Conservation (phyloP, 1,139 yeast species). For the Kazachstania sp. region DNA sequence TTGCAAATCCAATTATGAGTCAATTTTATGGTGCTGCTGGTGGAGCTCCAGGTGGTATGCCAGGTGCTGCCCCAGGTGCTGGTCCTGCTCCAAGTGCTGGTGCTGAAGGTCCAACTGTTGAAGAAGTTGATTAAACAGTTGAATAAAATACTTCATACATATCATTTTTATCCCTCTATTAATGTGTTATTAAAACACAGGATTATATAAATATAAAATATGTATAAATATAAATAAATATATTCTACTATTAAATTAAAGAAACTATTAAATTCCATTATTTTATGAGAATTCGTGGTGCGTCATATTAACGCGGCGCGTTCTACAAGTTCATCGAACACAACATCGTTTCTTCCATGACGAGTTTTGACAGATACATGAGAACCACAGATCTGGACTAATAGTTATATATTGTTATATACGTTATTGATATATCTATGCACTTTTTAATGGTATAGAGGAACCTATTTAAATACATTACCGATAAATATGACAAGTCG, state of each 20-base stretch:
- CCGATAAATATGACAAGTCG: background rate
- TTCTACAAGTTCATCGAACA: no score
- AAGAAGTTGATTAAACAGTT: slow-evolving; percentile 51
- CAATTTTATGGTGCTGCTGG: slow-evolving; percentile 51
- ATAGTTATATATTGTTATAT: no score
- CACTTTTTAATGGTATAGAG: no score
- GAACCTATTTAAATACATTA: no score
- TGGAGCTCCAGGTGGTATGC: slow-evolving; percentile 36
- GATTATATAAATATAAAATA: background rate
- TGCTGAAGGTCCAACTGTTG: slow-evolving; percentile 49
- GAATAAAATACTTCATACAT: no score
- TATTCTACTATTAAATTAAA: no score
- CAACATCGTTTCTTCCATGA: no score
- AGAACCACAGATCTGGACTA: no score
- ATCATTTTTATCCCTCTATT: background rate
- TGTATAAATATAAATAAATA: background rate
- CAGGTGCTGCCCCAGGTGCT: slow-evolving; percentile 42
- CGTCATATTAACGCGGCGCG: no score
- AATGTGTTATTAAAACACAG: background rate
- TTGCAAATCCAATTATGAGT: slow-evolving; percentile 59
- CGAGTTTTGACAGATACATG: no score
- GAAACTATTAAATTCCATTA: no score
- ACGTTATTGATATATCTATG: no score
- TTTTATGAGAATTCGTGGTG: background rate
- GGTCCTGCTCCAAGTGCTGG: slow-evolving; percentile 32